Conservation (phyloP, 2,329 filamentous ascomycete species). For the Fusarium sp. region DNA sequence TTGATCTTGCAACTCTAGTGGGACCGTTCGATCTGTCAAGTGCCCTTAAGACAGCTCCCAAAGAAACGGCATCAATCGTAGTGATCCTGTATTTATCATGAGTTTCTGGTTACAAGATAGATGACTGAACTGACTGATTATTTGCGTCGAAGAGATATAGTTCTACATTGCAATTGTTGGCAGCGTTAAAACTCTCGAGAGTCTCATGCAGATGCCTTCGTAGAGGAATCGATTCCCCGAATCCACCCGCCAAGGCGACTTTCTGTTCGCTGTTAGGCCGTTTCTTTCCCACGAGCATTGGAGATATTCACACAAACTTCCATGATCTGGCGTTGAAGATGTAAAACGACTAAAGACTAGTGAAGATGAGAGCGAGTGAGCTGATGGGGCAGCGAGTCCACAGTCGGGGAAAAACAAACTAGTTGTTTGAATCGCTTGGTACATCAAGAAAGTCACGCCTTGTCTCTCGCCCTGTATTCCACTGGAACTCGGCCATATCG, state of each 20-base stretch:
- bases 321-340: too few species aligned
- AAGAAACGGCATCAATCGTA: neutral
- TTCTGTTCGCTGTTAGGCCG: neutral
- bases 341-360: too few species aligned
- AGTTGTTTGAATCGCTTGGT: too few species aligned
- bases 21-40: neutral
- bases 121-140: neutral
- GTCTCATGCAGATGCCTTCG: neutral
- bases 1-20: neutral
- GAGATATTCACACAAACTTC: neutral
- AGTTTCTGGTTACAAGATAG: neutral
- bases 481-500: too few species aligned
- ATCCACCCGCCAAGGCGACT: slow-evolving; percentile 7
- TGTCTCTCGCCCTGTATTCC: too few species aligned
- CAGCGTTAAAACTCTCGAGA: neutral
- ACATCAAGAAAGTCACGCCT: too few species aligned
- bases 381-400: too few species aligned
- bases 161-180: too few species aligned
- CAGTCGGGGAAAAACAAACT: too few species aligned
- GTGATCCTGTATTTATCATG: neutral
- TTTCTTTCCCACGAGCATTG: neutral
- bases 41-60: neutral
- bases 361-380: too few species aligned
- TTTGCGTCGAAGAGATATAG: neutral
- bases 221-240: neutral